phyloP scores from a whole-genome alignment of 495 filamentous ascomycete genomes.

The Penicillium mononematosum region DNA sequence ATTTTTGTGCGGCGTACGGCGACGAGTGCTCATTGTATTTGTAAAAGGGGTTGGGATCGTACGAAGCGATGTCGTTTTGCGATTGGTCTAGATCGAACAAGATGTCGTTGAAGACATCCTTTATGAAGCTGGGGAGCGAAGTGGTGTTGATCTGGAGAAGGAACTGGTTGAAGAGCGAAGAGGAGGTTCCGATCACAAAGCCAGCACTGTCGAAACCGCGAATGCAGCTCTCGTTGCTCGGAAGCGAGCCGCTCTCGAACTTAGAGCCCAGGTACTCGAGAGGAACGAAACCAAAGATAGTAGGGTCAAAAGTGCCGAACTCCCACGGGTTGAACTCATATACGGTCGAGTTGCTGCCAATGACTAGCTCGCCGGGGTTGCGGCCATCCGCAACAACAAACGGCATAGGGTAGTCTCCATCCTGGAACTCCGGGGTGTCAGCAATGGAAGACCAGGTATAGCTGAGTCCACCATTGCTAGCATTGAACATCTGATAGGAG shows the following conservation, averaged over 20 bases:
- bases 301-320: constrained; percentile 81
- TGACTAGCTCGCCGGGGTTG: constrained; percentile 58
- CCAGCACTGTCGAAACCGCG: constrained; percentile 82
- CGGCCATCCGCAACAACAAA: constrained; percentile 77
- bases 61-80: constrained; percentile 78
- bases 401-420: constrained; percentile 78
- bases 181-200: constrained; percentile 89
- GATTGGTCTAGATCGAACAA: constrained; percentile 52
- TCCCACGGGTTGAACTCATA: constrained; percentile 89
- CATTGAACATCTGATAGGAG: constrained; percentile 81
- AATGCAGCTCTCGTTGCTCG: constrained; percentile 62
- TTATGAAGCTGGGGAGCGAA: constrained; percentile 52
- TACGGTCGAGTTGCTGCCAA: constrained; percentile 77
- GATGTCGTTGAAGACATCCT: constrained; percentile 53
- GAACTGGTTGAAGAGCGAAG: constrained; percentile 81
- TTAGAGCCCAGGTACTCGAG: constrained; percentile 74
- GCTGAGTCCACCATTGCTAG: constrained; percentile 67
- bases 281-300: constrained; percentile 74
- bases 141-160: constrained; percentile 58
- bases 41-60: constrained; percentile 82
- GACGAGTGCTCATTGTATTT: constrained; percentile 64
- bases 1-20: constrained; percentile 48
- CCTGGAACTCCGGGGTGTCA: constrained; percentile 59
- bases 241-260: constrained; percentile 65
- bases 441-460: constrained; percentile 92